Percentiles rank a stretch among this genome's conserved stretches.
These are phyloP conservation scores for Aphanoascus verrucosus DNA, from an alignment of 2,329 filamentous ascomycete species.

Conservation along the genomic window DNA sequence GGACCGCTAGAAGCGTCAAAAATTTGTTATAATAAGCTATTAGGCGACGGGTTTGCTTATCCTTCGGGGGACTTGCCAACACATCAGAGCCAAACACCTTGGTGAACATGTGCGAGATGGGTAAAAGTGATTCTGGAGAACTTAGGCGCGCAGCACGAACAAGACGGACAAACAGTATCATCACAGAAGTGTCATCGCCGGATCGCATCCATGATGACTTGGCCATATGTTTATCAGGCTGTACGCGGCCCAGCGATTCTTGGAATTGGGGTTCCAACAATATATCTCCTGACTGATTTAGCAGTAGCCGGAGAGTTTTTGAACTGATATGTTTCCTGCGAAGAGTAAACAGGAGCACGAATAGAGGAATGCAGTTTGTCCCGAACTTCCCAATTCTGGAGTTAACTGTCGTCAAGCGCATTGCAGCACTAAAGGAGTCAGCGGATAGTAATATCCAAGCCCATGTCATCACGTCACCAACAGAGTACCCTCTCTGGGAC, in stretches of 20 bases:
- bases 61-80: slow-evolving; percentile 9
- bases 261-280: neutral
- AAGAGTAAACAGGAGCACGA: slow-evolving; percentile 40
- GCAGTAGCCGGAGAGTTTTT: slow-evolving; percentile 34
- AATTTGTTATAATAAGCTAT: slow-evolving; percentile 41
- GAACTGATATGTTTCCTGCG: slow-evolving; percentile 34
- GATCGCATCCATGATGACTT: slow-evolving; percentile 18
- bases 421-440: slow-evolving; percentile 27
- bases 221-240: neutral
- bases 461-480: slow-evolving; percentile 36
- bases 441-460: slow-evolving; percentile 38
- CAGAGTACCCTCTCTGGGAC: slow-evolving; percentile 25
- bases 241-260: neutral
- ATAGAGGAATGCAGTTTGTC: slow-evolving; percentile 31
- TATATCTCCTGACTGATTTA: slow-evolving; percentile 30
- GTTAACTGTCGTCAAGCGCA: slow-evolving; percentile 26
- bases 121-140: slow-evolving; percentile 38
- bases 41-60: slow-evolving; percentile 21
- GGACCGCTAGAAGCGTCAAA: slow-evolving; percentile 40
- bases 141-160: slow-evolving; percentile 42
- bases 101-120: slow-evolving; percentile 34
- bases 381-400: slow-evolving; percentile 4
- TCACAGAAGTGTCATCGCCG: slow-evolving; percentile 22
- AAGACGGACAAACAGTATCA: slow-evolving; percentile 38
- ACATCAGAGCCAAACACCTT: slow-evolving; percentile 21